Evolutionary conservation across 768 basidiomycete species (phyloP), one percentile per base, ranked within the genome.

Genomic region (Tephrocybe sp.): DNA sequence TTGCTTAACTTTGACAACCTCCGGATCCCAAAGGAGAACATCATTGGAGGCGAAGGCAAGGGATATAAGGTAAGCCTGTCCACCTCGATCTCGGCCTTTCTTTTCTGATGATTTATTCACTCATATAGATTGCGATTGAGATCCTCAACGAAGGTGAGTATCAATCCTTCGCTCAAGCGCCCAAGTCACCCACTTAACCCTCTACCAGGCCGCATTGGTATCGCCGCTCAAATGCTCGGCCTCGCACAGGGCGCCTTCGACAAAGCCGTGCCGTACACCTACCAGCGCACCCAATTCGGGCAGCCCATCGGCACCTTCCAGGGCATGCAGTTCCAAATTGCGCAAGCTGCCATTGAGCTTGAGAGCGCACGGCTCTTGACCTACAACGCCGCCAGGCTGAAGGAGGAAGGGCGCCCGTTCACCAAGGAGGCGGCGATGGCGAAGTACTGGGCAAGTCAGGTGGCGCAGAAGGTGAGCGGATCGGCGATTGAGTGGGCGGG

Each of bases 161-260:
- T 52, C 42, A 26, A 18, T 15, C 30, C 38, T n/a, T n/a, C n/a
- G n/a, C n/a, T 15, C n/a, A 9, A 14, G 9, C 37, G 20, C 18
- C 24, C 28, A 28, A 12, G 46, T 7, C 40, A n/a, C 36, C 23
- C 23, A 25, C 26, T 37, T 25, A 17, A 28, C 23, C 42, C 38
- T 26, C 47, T 37, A 15, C 38, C 18, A 20, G 15, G 55, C 40
- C 91, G 96, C 52, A 96, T 98, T 60, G 96, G 96, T 26, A 98
- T 98, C 56, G 97, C 96, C 15, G 96, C 92, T 0, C 97, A 99
- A 70, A 98, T 98, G 97, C 78, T 99, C 48, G 97, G 97, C 14
- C 85, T 98, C 25, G 97, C 97, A 2, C 94, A 98, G 64, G 97
- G 96, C 20, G 95, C 93, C 2, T 99, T 98, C 65, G 85, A 95